Conservation (phyloP, 805 yeast genomes). For the Yamadazyma scolyti region DNA sequence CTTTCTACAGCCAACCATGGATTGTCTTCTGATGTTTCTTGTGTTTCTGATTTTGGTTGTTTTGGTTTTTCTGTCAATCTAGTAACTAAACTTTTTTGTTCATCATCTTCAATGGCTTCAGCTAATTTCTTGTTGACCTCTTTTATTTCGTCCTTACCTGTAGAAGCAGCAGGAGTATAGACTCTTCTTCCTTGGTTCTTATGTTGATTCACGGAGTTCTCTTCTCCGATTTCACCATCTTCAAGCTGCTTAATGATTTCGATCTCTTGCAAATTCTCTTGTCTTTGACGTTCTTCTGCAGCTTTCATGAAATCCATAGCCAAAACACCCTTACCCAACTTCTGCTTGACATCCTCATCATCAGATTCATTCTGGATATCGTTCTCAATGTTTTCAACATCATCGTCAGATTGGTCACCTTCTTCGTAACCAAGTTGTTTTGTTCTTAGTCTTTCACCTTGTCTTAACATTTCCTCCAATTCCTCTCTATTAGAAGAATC, state of each 20-base stretch:
- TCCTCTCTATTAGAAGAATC: slow-evolving; percentile 83
- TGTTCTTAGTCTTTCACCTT: slow-evolving; percentile 72
- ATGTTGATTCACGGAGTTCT: slow-evolving; percentile 43
- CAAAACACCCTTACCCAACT: slow-evolving; percentile 83
- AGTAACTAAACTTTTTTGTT: slow-evolving; percentile 42
- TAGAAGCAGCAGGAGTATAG: slow-evolving; percentile 62
- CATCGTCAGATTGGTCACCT: slow-evolving; percentile 51
- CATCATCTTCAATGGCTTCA: slow-evolving; percentile 50
- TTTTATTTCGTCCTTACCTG: slow-evolving; percentile 34
- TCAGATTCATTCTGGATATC: slow-evolving; percentile 36
- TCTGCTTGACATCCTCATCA: slow-evolving; percentile 27
- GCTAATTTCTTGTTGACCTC: slow-evolving; percentile 30
- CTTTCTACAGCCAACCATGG: slow-evolving; percentile 34
- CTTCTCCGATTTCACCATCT: slow-evolving; percentile 35
- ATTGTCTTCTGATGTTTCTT: slow-evolving; percentile 14
- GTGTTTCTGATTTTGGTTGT: slow-evolving; percentile 5
- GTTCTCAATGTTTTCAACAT: slow-evolving; percentile 42
- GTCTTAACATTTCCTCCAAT: slow-evolving; percentile 89
- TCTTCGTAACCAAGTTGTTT: slow-evolving; percentile 68
- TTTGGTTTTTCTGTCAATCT: slow-evolving; percentile 26
- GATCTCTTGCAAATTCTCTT: slow-evolving; percentile 53
- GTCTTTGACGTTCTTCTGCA: slow-evolving; percentile 70
- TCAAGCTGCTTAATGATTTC: slow-evolving; percentile 48
- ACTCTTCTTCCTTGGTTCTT: slow-evolving; percentile 77
- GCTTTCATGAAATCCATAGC: slow-evolving; percentile 94